These are phyloP conservation scores for Rheum nobile DNA, from an alignment of 148 eudicot genomes.

Conservation along the genomic window DNA sequence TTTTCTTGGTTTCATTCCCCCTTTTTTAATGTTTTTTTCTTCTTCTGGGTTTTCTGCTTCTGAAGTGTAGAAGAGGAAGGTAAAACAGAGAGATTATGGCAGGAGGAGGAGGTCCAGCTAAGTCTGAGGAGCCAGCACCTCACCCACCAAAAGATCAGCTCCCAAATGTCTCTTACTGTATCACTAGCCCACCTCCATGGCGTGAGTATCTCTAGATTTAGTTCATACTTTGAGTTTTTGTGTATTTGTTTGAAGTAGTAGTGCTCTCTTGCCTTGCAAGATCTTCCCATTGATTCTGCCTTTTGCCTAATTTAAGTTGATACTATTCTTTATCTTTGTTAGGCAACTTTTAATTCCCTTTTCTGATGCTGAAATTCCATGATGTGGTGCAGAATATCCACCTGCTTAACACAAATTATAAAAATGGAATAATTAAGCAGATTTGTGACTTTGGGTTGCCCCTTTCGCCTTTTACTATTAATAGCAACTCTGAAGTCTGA, in stretches of 20 bases:
- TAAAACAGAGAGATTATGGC: conserved; percentile 30
- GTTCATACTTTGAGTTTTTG: not conserved
- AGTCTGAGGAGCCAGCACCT: conserved; percentile 60
- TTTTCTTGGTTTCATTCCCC: not conserved
- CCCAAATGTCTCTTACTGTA: conserved; percentile 74
- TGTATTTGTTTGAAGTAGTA: not conserved
- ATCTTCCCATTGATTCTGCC: not conserved
- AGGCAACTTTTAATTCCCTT: not conserved
- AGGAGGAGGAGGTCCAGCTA: conserved; percentile 47
- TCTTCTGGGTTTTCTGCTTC: not conserved
- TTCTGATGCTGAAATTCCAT: not conserved
- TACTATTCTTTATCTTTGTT: not conserved
- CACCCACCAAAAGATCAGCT: conserved; percentile 94
- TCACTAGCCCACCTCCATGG: conserved; percentile 98
- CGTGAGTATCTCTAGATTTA: conserved; percentile 42
- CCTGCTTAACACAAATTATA: not conserved
- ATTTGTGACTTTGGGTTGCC: not conserved
- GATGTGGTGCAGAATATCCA: not conserved
- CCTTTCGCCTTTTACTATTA: not conserved
- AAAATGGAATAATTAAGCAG: not conserved
- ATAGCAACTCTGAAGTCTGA: not conserved
- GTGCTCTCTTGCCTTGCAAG: not conserved
- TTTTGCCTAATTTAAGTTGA: conserved; percentile 1
- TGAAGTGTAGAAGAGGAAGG: conserved; percentile 1
- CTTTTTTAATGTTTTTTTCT: not conserved